A percentile compares a stretch with the other conserved stretches of the same genome.
phyloP scores from a whole-genome alignment of 257 asterid species.

The Osmanthus fragrans region DNA sequence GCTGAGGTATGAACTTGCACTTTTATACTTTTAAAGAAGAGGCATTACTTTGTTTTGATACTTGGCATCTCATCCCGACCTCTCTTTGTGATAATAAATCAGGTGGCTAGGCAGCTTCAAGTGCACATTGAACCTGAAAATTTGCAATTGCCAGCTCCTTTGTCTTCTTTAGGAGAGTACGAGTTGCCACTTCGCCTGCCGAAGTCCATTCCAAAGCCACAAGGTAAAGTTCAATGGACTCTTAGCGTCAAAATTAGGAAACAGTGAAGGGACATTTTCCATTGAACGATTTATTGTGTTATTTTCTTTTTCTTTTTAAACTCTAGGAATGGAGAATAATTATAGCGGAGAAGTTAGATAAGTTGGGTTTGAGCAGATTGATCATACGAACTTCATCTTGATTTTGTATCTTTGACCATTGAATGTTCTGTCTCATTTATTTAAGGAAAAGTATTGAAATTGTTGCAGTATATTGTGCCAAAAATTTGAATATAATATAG shows the following conservation, averaged over 20 bases:
- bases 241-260: slow-evolving; percentile 54
- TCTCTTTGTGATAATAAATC: slow-evolving; percentile 4
- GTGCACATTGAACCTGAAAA: slow-evolving; percentile 75
- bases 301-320: background rate
- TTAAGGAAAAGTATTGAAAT: background rate
- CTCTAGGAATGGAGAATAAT: background rate
- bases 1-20: slow-evolving; percentile 56
- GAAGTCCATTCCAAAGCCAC: slow-evolving; percentile 71
- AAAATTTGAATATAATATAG: background rate
- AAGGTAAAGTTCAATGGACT: slow-evolving; percentile 60
- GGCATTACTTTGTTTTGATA: slow-evolving; percentile 7
- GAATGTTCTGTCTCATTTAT: background rate
- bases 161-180: slow-evolving; percentile 67
- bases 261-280: slow-evolving; percentile 29
- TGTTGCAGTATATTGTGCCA: background rate
- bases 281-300: background rate
- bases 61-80: background rate
- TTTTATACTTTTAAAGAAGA: background rate
- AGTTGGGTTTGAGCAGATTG: background rate
- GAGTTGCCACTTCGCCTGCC: slow-evolving; percentile 83
- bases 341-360: too few species aligned
- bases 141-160: slow-evolving; percentile 57
- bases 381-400: background rate
- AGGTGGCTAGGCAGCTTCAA: slow-evolving; percentile 74
- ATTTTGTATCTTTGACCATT: background rate